Evolutionary conservation across 805 yeast genomes (phyloP).

Genomic region (Pichia paraexigua): DNA sequence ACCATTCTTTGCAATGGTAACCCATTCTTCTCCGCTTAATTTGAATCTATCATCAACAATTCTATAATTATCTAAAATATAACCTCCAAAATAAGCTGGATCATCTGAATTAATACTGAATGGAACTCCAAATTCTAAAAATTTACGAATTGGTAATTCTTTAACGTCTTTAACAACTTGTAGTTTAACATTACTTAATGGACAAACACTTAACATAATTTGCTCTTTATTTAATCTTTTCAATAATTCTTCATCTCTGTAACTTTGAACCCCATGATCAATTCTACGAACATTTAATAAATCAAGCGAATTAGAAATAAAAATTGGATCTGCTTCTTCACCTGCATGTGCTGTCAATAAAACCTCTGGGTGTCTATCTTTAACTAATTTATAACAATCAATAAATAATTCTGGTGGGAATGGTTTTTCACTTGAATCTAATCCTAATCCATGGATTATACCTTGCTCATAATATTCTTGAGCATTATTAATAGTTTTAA

Average conservation of each 20-base stretch:
- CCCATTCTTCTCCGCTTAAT: slow-evolving; percentile 55
- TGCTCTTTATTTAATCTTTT: slow-evolving; percentile 46
- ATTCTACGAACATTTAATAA: slow-evolving; percentile 56
- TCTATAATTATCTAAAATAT: slow-evolving; percentile 66
- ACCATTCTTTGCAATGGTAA: slow-evolving; percentile 51
- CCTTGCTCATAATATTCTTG: slow-evolving; percentile 45
- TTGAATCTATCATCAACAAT: slow-evolving; percentile 60
- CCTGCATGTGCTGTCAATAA: slow-evolving; percentile 83
- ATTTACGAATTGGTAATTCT: slow-evolving; percentile 57
- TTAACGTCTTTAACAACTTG: slow-evolving; percentile 63
- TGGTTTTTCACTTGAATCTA: slow-evolving; percentile 72
- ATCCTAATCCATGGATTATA: slow-evolving; percentile 66
- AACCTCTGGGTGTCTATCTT: slow-evolving; percentile 41
- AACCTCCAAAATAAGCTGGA: slow-evolving; percentile 83
- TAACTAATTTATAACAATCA: slow-evolving; percentile 51
- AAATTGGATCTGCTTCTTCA: slow-evolving; percentile 79
- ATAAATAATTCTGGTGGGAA: slow-evolving; percentile 65
- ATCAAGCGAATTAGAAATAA: slow-evolving; percentile 51
- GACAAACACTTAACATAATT: slow-evolving; percentile 65
- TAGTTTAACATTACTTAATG: slow-evolving; percentile 66
- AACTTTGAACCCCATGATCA: slow-evolving; percentile 72
- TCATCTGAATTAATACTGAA: slow-evolving; percentile 74
- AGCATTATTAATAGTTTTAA: slow-evolving; percentile 49
- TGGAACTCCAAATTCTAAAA: slow-evolving; percentile 56
- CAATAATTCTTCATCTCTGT: slow-evolving; percentile 46